A percentile compares a stretch with the other conserved stretches of the same genome.
phyloP scores from a whole-genome alignment of 2,329 filamentous ascomycete species.

The Hypomyces perniciosus region DNA sequence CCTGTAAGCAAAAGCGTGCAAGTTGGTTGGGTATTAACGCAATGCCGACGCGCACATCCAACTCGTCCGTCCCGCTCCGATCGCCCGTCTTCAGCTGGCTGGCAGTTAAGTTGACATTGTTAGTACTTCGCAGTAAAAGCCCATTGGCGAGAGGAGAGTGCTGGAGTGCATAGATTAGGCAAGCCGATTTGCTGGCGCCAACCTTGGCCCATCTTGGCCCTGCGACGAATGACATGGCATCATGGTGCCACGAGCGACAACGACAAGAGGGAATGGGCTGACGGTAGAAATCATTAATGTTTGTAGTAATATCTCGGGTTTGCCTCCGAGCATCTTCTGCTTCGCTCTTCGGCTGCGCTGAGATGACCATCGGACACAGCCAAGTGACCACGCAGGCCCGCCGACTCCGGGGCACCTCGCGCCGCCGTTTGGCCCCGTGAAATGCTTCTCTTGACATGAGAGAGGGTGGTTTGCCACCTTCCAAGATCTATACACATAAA shows the following conservation, averaged over 20 bases:
- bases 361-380: too few species aligned
- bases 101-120: not conserved
- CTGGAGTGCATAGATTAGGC: constrained; percentile 2
- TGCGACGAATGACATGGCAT: constrained; percentile 12
- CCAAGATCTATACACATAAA: constrained; percentile 40
- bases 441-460: constrained; percentile 33
- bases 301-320: too few species aligned
- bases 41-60: not conserved
- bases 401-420: not conserved
- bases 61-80: constrained; percentile 2
- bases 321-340: not conserved
- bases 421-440: not conserved
- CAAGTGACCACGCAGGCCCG: not conserved
- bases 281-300: not conserved
- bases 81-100: constrained; percentile 6
- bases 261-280: constrained; percentile 1
- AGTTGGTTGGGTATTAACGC: not conserved
- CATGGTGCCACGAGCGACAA: constrained; percentile 9
- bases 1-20: not conserved
- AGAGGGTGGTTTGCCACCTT: constrained; percentile 39
- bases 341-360: too few species aligned
- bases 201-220: not conserved
- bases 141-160: not conserved
- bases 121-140: not conserved
- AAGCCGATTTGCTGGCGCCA: constrained; percentile 12